These are phyloP conservation scores for Ceratocystiopsis minuta DNA, from an alignment of 2,329 filamentous ascomycete species.

Conservation along the genomic window DNA sequence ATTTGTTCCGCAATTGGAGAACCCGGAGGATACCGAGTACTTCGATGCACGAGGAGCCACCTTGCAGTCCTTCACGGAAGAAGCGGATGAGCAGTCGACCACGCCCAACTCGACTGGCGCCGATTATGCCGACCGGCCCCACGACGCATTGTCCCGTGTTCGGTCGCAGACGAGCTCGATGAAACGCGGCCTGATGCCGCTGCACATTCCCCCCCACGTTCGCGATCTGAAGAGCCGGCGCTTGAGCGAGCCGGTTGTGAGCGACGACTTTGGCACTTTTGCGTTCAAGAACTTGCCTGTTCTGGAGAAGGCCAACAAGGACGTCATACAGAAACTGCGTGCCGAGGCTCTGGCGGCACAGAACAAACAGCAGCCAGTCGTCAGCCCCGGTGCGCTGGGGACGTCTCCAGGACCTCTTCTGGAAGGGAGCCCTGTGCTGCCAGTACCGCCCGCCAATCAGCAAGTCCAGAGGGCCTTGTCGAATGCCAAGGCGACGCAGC, in stretches of 20 bases:
- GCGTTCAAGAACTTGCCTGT: constrained; percentile 95
- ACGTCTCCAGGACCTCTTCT: constrained; percentile 49
- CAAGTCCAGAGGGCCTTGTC: constrained; percentile 70
- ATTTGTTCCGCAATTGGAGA: constrained; percentile 81
- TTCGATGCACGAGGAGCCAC: constrained; percentile 87
- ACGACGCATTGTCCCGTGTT: constrained; percentile 83
- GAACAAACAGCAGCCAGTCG: constrained; percentile 26
- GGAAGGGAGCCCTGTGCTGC: constrained; percentile 70
- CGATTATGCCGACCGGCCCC: constrained; percentile 75
- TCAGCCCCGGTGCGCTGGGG: constrained; percentile 25
- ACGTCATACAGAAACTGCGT: constrained; percentile 89
- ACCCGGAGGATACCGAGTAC: constrained; percentile 95
- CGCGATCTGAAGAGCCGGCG: constrained; percentile 75
- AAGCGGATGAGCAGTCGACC: constrained; percentile 76
- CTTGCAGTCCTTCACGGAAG: constrained; percentile 78
- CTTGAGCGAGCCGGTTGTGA: constrained; percentile 72
- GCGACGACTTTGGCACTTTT: constrained; percentile 92
- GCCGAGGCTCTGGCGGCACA: constrained; percentile 68
- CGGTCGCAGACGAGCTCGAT: constrained; percentile 72
- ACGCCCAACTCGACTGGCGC: constrained; percentile 49
- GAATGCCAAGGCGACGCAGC: constrained; percentile 56
- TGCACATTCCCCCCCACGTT: constrained; percentile 93
- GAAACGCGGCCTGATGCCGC: constrained; percentile 81
- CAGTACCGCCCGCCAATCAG: constrained; percentile 28
- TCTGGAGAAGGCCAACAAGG: constrained; percentile 94